Percentiles rank a stretch among this genome's conserved stretches.
Evolutionary conservation across 805 yeast genomes (phyloP).

Genomic region (Sungouiella thailandica): DNA sequence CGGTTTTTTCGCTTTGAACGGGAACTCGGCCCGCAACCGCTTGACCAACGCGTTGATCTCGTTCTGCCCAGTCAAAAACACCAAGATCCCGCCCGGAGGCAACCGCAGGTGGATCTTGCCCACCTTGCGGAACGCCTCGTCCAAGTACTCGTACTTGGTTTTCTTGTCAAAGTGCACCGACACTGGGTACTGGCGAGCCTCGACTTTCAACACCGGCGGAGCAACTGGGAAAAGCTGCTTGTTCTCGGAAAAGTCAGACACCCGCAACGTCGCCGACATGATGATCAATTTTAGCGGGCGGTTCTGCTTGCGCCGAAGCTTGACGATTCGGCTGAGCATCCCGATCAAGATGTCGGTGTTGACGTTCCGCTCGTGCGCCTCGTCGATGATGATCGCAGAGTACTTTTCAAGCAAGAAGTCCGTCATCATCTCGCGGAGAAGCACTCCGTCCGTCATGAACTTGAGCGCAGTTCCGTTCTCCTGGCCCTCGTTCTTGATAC

Average conservation of each 20-base stretch:
- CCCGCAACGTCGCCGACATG: slow-evolving; percentile 97
- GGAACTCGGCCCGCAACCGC: slow-evolving; percentile 62
- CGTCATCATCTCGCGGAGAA: slow-evolving; percentile 85
- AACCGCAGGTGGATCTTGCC: slow-evolving; percentile 79
- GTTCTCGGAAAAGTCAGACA: slow-evolving; percentile 88
- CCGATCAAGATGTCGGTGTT: slow-evolving; percentile 96
- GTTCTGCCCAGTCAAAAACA: slow-evolving; percentile 91
- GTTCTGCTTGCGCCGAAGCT: slow-evolving; percentile 53
- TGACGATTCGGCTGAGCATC: slow-evolving; percentile 81
- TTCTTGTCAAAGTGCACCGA: slow-evolving; percentile 82
- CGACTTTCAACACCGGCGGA: slow-evolving; percentile 87
- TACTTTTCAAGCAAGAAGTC: slow-evolving; percentile 80
- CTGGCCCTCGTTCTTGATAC: slow-evolving; percentile 46
- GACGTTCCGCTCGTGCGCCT: slow-evolving; percentile 95
- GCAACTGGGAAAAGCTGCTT: slow-evolving; percentile 55
- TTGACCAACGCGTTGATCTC: slow-evolving; percentile 80
- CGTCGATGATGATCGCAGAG: slow-evolving; percentile 87
- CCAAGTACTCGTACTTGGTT: slow-evolving; percentile 74
- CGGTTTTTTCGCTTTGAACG: slow-evolving; percentile 35
- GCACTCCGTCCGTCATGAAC: slow-evolving; percentile 93
- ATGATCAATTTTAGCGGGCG: slow-evolving; percentile 76
- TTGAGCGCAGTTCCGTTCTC: slow-evolving; percentile 60
- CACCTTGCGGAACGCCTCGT: slow-evolving; percentile 80
- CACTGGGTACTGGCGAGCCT: slow-evolving; percentile 93
- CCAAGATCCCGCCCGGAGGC: slow-evolving; percentile 91